Base-by-base conservation (phyloP, 306 rosid species). In the Rubus idaeus region DNA sequence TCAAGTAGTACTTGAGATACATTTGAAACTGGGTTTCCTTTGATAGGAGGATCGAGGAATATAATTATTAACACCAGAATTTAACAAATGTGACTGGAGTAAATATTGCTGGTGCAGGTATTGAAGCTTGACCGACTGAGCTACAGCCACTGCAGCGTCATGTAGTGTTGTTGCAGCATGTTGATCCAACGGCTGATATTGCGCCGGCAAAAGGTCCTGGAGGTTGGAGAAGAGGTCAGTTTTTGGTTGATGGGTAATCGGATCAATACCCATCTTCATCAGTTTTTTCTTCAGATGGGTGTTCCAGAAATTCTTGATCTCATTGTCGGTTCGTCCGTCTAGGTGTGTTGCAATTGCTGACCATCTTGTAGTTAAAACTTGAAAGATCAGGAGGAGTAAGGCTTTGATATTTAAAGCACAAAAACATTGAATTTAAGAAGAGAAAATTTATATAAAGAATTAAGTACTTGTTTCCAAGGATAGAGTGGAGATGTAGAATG, bases 211-310 rank as follows among this genome's bases (percentile, higher is more conserved):
- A 17, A 86, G 78, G 50, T 87, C 86, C 56, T 83, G 89, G 76
- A 91, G 81, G 87, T 83, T 91, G 51, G 90, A 84, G 79, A 90
- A 84, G 39, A 88, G 90, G 75, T 92, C 96, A 12, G 90, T 87
- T 87, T 93, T 88, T 50, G 97, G 97, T n/a, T 90, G 96, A 71
- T 92, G 97, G 21, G 96, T 92, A 90, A 86, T 87, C 84, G 97
- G 96, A 84, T 92, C 97, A 64, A 90, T 86, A n/a, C 97, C 97
- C 97, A 92, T 92, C 83, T 88, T 91, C 82, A 90, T 90, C 45
- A 92, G 75, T 85, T 90, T 92, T 68, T 92, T 92, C 91, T 87
- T 92, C 63, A 92, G 68, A 77, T 92, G 97, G 5, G 97, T 92
- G 53, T 92, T 92, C 97, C 97, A 92, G 86, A 90, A 92, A 68